Base-by-base conservation (phyloP, 2,329 filamentous ascomycete genomes). In the Apiospora sp. region DNA sequence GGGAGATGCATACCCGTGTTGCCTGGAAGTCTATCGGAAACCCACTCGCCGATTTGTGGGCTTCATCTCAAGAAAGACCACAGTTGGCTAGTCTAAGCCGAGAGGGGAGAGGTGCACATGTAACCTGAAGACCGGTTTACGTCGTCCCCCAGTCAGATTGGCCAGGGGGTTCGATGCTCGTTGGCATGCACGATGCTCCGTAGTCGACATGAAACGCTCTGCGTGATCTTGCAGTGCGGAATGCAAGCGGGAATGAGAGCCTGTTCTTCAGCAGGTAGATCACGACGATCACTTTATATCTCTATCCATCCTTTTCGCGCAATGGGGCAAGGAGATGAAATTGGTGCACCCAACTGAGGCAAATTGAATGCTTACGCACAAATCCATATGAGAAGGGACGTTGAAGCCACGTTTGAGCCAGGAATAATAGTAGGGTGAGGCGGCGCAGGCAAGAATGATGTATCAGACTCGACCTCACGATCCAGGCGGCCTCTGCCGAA, bases 201-300 rank as follows among this genome's bases (percentile, higher is more conserved):
- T 24, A n/a, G 58, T n/a, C 22, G 58, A 64, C 58, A 64, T 64
- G 58, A 64, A 64, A 64, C 58, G 58, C 10, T 16, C 34, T 64
- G 58, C n/a, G 34, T 41, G 58, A 64, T 64, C 58, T 64, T 19
- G 30, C 22, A 41, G 58, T 64, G 58, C 58, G 58, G 58, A 64
- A 64, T 41, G 58, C 58, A 24, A 64, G 58, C 58, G 58, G 30
- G 51, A 22, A 19, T 61, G 58, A 34, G 22, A 41, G 58, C 22
- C 30, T 37, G 34, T 64, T 64, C 58, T 64, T 64, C 58, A 64
- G 34, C 58, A 64, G 34, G 58, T 64, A 41, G 58, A 64, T 64
- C 58, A 41, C 34, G 58, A 64, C 58, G 58, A 64, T 64, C 58
- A 19, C 7, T 34, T 51, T 64, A 37, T 64, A 34, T n/a, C 13